A percentile compares a stretch with the other conserved stretches of the same genome.
phyloP scores from a whole-genome alignment of 2,329 filamentous ascomycete species.

The Colletotrichum tabaci region DNA sequence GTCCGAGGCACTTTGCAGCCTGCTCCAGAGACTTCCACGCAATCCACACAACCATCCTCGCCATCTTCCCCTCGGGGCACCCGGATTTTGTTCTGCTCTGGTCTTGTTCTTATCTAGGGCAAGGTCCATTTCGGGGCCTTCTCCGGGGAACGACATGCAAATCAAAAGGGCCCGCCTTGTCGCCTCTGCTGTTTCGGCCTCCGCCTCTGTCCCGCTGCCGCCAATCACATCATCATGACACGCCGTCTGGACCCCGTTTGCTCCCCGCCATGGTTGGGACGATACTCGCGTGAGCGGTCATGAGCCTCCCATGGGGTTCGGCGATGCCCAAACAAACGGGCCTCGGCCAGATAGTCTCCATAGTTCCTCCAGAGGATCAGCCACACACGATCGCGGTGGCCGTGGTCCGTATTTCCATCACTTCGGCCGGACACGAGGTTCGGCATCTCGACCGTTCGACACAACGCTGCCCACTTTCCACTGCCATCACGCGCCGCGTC shows the following conservation, averaged over 20 bases:
- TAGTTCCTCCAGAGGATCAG: background rate
- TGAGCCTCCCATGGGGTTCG: slow-evolving; percentile 30
- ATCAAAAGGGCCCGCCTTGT: slow-evolving; percentile 2
- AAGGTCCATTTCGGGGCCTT: slow-evolving; percentile 11
- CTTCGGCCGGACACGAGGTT: background rate
- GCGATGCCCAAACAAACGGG: slow-evolving; percentile 1
- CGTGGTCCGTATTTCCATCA: background rate
- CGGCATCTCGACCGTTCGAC: background rate
- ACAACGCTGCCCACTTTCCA: slow-evolving; percentile 18
- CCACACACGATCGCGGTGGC: background rate
- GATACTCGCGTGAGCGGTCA: slow-evolving; percentile 10
- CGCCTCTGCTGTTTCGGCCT: slow-evolving; percentile 28
- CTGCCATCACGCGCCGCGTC: slow-evolving; percentile 17
- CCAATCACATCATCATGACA: slow-evolving; percentile 16
- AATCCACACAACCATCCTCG: background rate
- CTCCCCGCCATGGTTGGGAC: background rate
- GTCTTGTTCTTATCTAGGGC: background rate
- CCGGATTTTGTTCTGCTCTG: slow-evolving; percentile 18
- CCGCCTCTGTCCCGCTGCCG: slow-evolving; percentile 6
- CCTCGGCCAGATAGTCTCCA: background rate
- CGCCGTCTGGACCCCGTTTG: background rate
- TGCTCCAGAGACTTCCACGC: slow-evolving; percentile 4
- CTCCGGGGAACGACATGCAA: slow-evolving; percentile 19
- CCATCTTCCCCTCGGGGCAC: slow-evolving; percentile 33
- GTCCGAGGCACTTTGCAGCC: slow-evolving; percentile 22